Evolutionary conservation across 768 basidiomycete species (phyloP).

Genomic region (Lanmaoa pseudosensibilis): DNA sequence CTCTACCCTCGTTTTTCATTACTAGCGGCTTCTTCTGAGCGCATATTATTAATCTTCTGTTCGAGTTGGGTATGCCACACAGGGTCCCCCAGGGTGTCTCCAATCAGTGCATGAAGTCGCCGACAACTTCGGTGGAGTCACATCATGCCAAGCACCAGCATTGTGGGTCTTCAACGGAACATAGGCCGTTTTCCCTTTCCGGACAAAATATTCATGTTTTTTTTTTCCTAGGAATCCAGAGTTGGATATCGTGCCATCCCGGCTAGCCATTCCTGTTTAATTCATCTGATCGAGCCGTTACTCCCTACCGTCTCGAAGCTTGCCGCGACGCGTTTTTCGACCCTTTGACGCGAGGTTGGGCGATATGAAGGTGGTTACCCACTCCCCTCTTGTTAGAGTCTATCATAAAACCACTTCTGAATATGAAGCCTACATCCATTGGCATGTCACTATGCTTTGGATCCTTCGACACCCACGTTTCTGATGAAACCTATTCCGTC

Average conservation of each 20-base stretch:
- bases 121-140: slow-evolving; percentile 9
- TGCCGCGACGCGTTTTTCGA: not conserved
- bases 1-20: not conserved
- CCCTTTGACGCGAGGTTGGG: not conserved
- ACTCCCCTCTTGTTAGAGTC: not conserved
- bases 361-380: not conserved
- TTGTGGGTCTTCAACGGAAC: not conserved
- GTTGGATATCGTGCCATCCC: not conserved
- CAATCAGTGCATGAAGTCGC: not conserved
- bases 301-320: not conserved
- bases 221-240: not conserved
- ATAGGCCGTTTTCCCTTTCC: not conserved
- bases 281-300: not conserved
- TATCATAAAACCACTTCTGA: not conserved
- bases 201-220: not conserved
- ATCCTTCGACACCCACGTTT: not conserved
- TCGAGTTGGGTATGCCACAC: not conserved
- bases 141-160: slow-evolving; percentile 1
- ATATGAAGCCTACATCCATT: not conserved
- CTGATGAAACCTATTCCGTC: not conserved
- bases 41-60: not conserved
- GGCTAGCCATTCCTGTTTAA: not conserved
- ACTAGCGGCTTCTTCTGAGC: not conserved
- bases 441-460: not conserved
- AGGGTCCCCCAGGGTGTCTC: not conserved